A percentile compares a stretch with the other conserved stretches of the same genome.
Evolutionary conservation across 2,329 filamentous ascomycete genomes (phyloP).

Genomic region (Xylariomycetidae sp.): DNA sequence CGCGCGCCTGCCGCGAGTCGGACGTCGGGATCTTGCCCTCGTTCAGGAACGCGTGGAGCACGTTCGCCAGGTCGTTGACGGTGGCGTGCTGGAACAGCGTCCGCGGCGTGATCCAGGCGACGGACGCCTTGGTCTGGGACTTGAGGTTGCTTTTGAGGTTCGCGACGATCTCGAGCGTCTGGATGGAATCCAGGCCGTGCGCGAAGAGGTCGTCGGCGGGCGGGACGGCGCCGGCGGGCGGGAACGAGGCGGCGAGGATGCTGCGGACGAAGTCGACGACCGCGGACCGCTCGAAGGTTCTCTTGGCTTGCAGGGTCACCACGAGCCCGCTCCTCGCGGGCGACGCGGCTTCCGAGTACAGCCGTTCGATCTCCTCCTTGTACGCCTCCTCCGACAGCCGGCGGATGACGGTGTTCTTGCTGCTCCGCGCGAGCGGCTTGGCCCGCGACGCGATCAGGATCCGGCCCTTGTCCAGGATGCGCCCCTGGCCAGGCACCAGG

Average conservation of each 20-base stretch:
- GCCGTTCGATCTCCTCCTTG: conserved; percentile 8
- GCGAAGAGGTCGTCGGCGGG: conserved; percentile 9
- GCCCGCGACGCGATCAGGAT: conserved; percentile 6
- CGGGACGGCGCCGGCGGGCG: conserved; percentile 1
- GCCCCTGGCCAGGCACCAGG: conserved; percentile 12
- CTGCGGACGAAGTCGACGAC: conserved; percentile 5
- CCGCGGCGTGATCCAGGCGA: conserved; percentile 10
- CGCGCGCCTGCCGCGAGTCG: conserved; percentile 1
- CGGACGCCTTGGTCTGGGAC: not conserved
- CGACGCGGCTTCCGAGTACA: not conserved
- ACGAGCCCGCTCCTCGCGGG: not conserved
- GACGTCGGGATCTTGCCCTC: too few species aligned
- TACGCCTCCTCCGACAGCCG: conserved; percentile 13
- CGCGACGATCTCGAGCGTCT: conserved; percentile 6
- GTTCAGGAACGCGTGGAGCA: conserved; percentile 7
- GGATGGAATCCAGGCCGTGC: conserved; percentile 10
- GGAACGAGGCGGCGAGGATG: conserved; percentile 3
- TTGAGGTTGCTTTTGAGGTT: conserved; percentile 10
- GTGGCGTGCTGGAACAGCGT: conserved; percentile 12
- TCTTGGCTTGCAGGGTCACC: conserved; percentile 4
- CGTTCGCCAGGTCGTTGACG: conserved; percentile 3
- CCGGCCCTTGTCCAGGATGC: conserved; percentile 9
- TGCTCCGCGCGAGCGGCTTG: conserved; percentile 12
- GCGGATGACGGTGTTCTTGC: conserved; percentile 12
- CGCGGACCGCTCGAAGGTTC: conserved; percentile 1